Conservation (phyloP, 495 filamentous ascomycete species). For the Entonaema liquescens region DNA sequence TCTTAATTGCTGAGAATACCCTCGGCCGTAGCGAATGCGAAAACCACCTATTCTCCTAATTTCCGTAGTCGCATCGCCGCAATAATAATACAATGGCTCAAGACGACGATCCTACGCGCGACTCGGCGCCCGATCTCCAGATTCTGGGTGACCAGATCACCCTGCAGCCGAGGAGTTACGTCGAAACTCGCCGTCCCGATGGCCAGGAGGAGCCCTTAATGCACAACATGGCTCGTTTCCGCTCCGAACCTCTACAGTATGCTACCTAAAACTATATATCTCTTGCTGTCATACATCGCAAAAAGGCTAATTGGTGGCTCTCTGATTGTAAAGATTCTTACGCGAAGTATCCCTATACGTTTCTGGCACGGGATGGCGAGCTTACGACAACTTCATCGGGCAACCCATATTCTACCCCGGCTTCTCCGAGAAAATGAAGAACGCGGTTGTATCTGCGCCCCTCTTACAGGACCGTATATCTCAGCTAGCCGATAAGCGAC, state of each 20-base stretch:
- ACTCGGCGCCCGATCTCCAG: constrained; percentile 80
- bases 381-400: constrained; percentile 88
- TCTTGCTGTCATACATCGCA: background rate
- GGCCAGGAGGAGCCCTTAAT: constrained; percentile 79
- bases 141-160: constrained; percentile 82
- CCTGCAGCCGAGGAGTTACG: constrained; percentile 79
- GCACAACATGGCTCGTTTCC: constrained; percentile 82
- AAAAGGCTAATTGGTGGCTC: constrained; percentile 42
- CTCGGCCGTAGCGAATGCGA: constrained; percentile 28
- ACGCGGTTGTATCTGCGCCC: constrained; percentile 73
- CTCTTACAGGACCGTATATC: constrained; percentile 77
- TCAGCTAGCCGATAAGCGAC: constrained; percentile 76
- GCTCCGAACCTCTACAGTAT: constrained; percentile 62
- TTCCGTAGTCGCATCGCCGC: constrained; percentile 12
- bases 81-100: constrained; percentile 46
- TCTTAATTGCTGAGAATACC: constrained; percentile 26
- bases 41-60: background rate
- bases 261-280: constrained; percentile 25
- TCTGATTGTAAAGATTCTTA: constrained; percentile 71
- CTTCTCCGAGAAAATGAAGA: constrained; percentile 90
- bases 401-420: constrained; percentile 93
- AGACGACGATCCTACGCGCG: constrained; percentile 48
- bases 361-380: constrained; percentile 90
- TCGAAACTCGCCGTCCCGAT: constrained; percentile 57
- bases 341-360: constrained; percentile 91